Conservation (phyloP, 169 alveolate species). For the Eimeria acervulina region DNA sequence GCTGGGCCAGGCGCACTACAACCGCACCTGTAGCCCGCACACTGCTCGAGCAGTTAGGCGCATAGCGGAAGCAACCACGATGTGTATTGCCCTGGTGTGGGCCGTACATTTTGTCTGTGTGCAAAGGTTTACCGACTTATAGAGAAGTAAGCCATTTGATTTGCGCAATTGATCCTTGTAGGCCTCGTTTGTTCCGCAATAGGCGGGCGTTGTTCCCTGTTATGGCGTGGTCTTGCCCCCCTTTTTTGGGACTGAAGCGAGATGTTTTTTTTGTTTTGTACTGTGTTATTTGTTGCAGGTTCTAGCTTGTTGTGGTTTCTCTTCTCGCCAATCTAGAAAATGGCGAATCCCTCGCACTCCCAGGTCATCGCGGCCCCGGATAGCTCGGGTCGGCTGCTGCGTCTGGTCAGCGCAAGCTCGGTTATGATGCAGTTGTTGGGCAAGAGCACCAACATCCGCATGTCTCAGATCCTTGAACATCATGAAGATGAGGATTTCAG, state of each 20-base stretch:
- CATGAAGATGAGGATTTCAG: conserved; percentile 85
- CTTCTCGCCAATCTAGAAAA: conserved; percentile 22
- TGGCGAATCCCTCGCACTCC: conserved; percentile 71
- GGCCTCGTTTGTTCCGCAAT: not conserved
- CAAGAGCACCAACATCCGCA: conserved; percentile 84
- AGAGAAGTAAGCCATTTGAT: conserved; percentile 26
- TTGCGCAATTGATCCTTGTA: not conserved
- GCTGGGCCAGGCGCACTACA: conserved; percentile 44
- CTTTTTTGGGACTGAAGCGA: not conserved
- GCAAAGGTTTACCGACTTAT: not conserved
- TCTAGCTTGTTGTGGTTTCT: not conserved
- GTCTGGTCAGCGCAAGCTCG: conserved; percentile 82
- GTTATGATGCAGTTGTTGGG: conserved; percentile 85
- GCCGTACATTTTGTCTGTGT: not conserved
- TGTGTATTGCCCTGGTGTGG: not conserved
- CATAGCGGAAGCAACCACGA: not conserved
- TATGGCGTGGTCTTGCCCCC: not conserved
- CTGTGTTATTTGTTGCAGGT: conserved; percentile 6
- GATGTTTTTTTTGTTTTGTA: not conserved
- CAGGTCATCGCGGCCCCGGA: conserved; percentile 75
- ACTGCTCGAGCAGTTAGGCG: conserved; percentile 38
- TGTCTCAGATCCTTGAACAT: conserved; percentile 82
- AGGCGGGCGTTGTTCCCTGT: not conserved
- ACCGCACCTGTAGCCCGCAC: conserved; percentile 59
- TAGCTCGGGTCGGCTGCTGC: conserved; percentile 82